Conservation (phyloP, 1,139 yeast genomes). For the Yamadazyma pseudoaaseri region DNA sequence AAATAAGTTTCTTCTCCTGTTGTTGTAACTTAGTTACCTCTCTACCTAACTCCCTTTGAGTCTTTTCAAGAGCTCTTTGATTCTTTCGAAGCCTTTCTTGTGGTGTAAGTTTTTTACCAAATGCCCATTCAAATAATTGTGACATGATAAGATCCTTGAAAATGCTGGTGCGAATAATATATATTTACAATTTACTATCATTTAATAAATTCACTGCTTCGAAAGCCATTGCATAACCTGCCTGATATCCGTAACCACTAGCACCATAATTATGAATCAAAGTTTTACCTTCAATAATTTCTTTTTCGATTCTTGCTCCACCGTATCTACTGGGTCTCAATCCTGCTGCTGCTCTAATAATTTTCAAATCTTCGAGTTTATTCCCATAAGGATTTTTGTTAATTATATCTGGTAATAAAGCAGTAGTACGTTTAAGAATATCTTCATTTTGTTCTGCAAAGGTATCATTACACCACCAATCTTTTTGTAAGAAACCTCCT, state of each 20-base stretch:
- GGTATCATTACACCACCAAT: constrained; percentile 58
- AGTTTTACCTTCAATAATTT: constrained; percentile 10
- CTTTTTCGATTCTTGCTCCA: constrained; percentile 57
- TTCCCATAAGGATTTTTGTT: constrained; percentile 12
- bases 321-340: constrained; percentile 66
- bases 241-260: constrained; percentile 74
- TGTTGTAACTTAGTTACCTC: constrained; percentile 82
- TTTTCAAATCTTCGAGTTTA: constrained; percentile 31
- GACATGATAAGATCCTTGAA: constrained; percentile 25
- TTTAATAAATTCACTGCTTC: constrained; percentile 35
- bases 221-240: constrained; percentile 66
- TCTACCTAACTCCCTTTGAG: constrained; percentile 88
- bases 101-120: constrained; percentile 91
- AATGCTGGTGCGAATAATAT: too few relatives aligned
- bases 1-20: constrained; percentile 84
- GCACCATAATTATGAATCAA: constrained; percentile 71
- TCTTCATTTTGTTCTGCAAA: constrained; percentile 53
- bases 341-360: constrained; percentile 60
- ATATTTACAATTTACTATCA: constrained; percentile 7
- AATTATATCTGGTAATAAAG: constrained; percentile 9
- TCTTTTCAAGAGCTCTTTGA: constrained; percentile 90
- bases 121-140: constrained; percentile 87
- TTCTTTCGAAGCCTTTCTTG: constrained; percentile 93
- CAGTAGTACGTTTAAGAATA: constrained; percentile 56
- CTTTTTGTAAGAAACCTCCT: constrained; percentile 66